Evolutionary conservation across 345 rosid species (phyloP).

Genomic region (Conringia planisiliqua): DNA sequence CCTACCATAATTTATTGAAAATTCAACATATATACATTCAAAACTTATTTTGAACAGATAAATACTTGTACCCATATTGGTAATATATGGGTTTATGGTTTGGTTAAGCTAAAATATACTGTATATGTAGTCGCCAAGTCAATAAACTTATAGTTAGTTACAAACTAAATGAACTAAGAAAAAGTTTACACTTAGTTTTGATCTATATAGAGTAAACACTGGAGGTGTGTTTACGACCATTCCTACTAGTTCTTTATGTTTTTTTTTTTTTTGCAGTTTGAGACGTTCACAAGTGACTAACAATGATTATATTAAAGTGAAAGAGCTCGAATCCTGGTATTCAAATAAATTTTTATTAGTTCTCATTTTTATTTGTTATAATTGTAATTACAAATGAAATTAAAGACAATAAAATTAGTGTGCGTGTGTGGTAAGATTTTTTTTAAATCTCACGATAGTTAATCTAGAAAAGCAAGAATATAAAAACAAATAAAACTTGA

Average conservation of each 20-base stretch:
- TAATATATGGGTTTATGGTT: not conserved
- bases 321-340: not conserved
- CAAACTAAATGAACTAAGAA: not conserved
- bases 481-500: not conserved
- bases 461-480: not conserved
- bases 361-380: not conserved
- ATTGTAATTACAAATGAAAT: not conserved
- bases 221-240: not conserved
- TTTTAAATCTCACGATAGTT: not conserved
- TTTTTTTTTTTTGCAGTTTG: not conserved
- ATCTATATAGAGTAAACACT: not conserved
- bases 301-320: not conserved
- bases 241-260: not conserved
- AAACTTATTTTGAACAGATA: not conserved
- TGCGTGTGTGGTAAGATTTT: not conserved
- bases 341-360: not conserved
- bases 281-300: not conserved
- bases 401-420: not conserved
- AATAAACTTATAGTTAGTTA: not conserved
- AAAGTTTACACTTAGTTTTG: not conserved
- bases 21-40: not conserved
- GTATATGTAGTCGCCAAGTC: not conserved
- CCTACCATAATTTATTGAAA: constrained; percentile 8
- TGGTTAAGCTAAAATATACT: not conserved
- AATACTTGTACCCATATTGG: not conserved